A percentile compares a stretch with the other conserved stretches of the same genome.
These are phyloP conservation scores for Fusarium longipes DNA, from an alignment of 2,329 filamentous ascomycete species.

Conservation along the genomic window DNA sequence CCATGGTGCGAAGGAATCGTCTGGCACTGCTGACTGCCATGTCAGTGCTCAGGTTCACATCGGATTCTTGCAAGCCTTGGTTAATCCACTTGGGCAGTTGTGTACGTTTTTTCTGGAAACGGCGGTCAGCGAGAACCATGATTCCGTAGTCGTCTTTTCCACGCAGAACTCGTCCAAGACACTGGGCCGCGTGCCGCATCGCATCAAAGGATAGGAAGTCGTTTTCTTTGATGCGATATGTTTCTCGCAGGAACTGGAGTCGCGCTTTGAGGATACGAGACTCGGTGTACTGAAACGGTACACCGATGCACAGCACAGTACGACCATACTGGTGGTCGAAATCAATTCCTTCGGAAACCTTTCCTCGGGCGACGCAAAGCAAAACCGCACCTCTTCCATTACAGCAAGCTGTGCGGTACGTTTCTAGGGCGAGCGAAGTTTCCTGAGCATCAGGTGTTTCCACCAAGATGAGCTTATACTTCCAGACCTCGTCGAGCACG, in stretches of 20 bases:
- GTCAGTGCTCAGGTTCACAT: conserved; percentile 92
- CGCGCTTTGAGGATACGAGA: conserved; percentile 95
- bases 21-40: conserved; percentile 92
- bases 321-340: conserved; percentile 99
- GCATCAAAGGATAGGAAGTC: conserved; percentile 99
- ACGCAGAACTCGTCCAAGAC: conserved; percentile 89
- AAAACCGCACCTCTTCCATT: conserved; percentile 95
- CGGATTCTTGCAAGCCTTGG: conserved; percentile 84
- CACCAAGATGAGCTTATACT: conserved; percentile 97
- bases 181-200: conserved; percentile 98
- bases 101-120: conserved; percentile 89
- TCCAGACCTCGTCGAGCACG: conserved; percentile 97
- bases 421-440: conserved; percentile 93
- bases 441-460: conserved; percentile 98
- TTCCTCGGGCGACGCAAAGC: conserved; percentile 94
- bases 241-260: conserved; percentile 95
- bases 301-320: conserved; percentile 94
- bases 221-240: conserved; percentile 94
- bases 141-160: conserved; percentile 99
- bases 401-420: conserved; percentile 96
- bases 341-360: conserved; percentile 98
- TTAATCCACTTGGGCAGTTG: conserved; percentile 98
- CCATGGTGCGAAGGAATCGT: conserved; percentile 91
- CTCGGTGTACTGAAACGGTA: conserved; percentile 98
- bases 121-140: conserved; percentile 95